Evolutionary conservation across 2,329 filamentous ascomycete species (phyloP), one percentile per base, ranked within the genome.

Genomic region (Byssothecium circinans): DNA sequence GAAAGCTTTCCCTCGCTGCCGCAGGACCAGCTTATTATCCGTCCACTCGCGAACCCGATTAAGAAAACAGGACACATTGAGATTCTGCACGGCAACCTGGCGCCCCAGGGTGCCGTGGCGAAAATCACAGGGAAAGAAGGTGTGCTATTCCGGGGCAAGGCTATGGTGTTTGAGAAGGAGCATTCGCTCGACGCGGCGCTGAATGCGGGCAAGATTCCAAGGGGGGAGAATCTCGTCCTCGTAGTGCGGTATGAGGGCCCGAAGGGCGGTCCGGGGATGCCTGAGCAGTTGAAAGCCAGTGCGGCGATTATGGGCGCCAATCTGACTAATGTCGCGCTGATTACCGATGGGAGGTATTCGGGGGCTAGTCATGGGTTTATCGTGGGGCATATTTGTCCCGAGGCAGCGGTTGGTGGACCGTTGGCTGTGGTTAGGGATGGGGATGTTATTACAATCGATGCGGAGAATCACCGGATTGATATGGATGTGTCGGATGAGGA

Each of bases 361-460:
- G 90, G 90, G 48, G 90, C 88, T 43, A 87, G 83, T 52, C 89
- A 94, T 79, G 89, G 89, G 32, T 94, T 94, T 80, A 76, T 94
- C 58, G 92, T 94, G 62, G 89, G 89, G 1, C 89, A 94, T 73
- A 87, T 95, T 53, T 89, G 91, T 33, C 90, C 90, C 20, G 90
- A 95, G 74, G 90, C 90, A 8, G 86, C 89, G 66, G 88, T 88
- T 56, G 90, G 90, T 41, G 90, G 90, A 0, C 90, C 90, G 2
- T 94, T 95, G 53, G 90, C 82, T 12, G 79, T 95, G 10, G 87
- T 94, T n/a, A 71, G 81, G 59, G 86, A 95, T 58, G 90, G 90
- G 20, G 90, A 95, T 67, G 79, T 79, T 48, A 87, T 95, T 57
- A 83, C 85, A 40, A 95, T 95, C 50, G 89, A 95, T 62, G 88